Evolutionary conservation across 1,284 basidiomycete genomes (phyloP).

Genomic region (Sphagnurus paluster): DNA sequence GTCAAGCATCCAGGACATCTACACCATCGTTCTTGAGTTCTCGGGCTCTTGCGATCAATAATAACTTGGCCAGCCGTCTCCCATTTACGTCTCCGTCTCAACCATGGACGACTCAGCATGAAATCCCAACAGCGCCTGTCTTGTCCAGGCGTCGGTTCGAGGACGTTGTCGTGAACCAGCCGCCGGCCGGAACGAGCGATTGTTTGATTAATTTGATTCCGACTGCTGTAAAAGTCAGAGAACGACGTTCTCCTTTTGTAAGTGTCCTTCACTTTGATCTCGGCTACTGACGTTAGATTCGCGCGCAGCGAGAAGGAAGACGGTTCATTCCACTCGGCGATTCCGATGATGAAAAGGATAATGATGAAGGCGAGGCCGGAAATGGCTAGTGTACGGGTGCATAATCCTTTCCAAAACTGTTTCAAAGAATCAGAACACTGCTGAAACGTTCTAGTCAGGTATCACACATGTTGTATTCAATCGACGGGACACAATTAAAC

Average conservation of each 20-base stretch:
- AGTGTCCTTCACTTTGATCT: constrained; percentile 15
- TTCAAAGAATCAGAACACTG: no score
- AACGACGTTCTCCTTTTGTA: constrained; percentile 37
- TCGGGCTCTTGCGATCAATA: not conserved
- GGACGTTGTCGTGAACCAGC: not conserved
- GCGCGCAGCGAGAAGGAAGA: constrained; percentile 39
- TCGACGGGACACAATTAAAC: no score
- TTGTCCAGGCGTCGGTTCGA: not conserved
- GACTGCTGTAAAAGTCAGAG: constrained; percentile 24
- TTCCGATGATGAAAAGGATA: constrained; percentile 39
- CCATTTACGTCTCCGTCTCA: not conserved
- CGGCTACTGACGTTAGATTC: constrained; percentile 5
- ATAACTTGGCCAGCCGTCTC: not conserved
- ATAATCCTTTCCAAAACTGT: no score
- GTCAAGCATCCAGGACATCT: not conserved
- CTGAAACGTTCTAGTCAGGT: no score
- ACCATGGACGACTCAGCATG: not conserved
- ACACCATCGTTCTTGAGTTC: not conserved
- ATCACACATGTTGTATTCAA: no score
- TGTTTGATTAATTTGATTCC: not conserved
- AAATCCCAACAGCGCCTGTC: not conserved
- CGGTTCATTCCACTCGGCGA: constrained; percentile 48
- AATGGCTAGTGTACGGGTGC: no score
- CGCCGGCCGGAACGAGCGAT: not conserved
- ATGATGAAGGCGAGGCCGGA: no score